Conservation (phyloP, 768 basidiomycete genomes). For the Melanogaster broomeanus region DNA sequence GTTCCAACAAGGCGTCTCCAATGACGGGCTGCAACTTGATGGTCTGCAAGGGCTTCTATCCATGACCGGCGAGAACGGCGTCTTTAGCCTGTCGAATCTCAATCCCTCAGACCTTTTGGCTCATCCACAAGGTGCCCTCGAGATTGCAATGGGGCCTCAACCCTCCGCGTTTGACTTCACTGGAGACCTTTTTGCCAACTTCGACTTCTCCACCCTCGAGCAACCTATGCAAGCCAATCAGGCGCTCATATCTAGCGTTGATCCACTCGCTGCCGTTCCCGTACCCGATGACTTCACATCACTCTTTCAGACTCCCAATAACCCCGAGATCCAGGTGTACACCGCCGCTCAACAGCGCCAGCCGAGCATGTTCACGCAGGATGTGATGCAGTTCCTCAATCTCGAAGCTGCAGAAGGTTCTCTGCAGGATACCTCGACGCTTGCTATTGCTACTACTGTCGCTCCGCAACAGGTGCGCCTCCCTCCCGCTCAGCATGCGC, state of each 20-base stretch:
- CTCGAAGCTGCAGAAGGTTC: constrained; percentile 26
- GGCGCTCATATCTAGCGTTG: constrained; percentile 5
- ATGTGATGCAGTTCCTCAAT: constrained; percentile 42
- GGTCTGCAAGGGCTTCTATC: constrained; percentile 33
- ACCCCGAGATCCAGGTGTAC: constrained; percentile 16
- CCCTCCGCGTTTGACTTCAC: constrained; percentile 7
- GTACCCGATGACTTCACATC: constrained; percentile 17
- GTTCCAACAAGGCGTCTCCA: not conserved
- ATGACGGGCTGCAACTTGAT: constrained; percentile 13
- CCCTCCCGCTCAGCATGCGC: constrained; percentile 14
- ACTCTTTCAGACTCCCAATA: constrained; percentile 20
- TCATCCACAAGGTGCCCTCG: constrained; percentile 40
- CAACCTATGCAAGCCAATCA: constrained; percentile 4
- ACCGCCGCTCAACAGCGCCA: constrained; percentile 13
- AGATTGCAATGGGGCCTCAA: constrained; percentile 28
- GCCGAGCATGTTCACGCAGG: constrained; percentile 24
- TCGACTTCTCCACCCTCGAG: constrained; percentile 18
- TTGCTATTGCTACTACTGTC: constrained; percentile 8
- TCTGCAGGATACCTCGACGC: constrained; percentile 4
- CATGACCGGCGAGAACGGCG: constrained; percentile 31
- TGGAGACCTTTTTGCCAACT: constrained; percentile 20
- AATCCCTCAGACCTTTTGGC: constrained; percentile 31
- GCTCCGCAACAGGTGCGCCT: constrained; percentile 26
- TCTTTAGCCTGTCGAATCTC: constrained; percentile 39
- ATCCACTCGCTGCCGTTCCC: not conserved